phyloP scores from a whole-genome alignment of 2,329 filamentous ascomycete species.

The Ascochyta pisi region DNA sequence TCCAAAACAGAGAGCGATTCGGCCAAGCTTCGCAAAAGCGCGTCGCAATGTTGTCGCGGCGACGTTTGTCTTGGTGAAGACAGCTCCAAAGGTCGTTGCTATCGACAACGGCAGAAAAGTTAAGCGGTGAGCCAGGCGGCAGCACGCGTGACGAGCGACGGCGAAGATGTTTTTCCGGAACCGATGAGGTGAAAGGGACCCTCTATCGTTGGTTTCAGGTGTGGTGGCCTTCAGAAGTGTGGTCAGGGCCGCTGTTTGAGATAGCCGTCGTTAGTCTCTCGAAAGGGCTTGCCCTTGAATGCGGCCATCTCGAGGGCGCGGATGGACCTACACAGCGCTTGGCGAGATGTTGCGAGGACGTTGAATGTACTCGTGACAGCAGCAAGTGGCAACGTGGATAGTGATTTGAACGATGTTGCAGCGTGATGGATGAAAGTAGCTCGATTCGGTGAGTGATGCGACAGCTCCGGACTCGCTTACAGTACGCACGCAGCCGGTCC shows the following conservation, averaged over 20 bases:
- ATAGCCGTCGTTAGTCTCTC: slow-evolving; percentile 40
- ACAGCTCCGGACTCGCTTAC: slow-evolving; percentile 1
- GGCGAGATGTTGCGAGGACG: slow-evolving; percentile 27
- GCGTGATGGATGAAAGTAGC: slow-evolving; percentile 19
- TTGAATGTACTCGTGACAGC: slow-evolving; percentile 14
- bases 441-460: slow-evolving; percentile 8
- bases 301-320: slow-evolving; percentile 40
- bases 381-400: slow-evolving; percentile 7
- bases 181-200: slow-evolving; percentile 4
- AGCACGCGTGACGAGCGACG: slow-evolving; percentile 17
- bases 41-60: not conserved
- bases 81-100: slow-evolving; percentile 16
- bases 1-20: not conserved
- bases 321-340: slow-evolving; percentile 41
- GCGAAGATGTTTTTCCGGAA: slow-evolving; percentile 18
- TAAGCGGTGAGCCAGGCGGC: slow-evolving; percentile 27
- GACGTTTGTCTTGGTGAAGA: slow-evolving; percentile 1
- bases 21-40: not conserved
- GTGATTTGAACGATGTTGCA: slow-evolving; percentile 6
- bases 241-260: slow-evolving; percentile 28
- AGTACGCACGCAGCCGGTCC: not conserved
- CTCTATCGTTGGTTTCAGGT: slow-evolving; percentile 9
- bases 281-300: slow-evolving; percentile 39
- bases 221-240: slow-evolving; percentile 20
- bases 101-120: slow-evolving; percentile 30